Conservation (phyloP, 805 yeast species). For the Monosporozyma aquatica region DNA sequence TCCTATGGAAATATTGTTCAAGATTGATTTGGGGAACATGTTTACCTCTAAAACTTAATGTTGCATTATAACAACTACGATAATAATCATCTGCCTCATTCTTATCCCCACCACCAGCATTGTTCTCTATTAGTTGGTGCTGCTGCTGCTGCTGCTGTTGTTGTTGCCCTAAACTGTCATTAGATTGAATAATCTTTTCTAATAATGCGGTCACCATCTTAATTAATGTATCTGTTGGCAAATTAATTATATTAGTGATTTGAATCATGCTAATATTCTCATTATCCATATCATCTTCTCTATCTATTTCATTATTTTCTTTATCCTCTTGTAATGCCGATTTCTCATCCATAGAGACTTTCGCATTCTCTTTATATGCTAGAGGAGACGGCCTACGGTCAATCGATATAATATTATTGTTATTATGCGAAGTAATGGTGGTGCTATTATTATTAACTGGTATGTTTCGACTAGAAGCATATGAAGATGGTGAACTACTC, state of each 20-base stretch:
- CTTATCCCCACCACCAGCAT: neutral
- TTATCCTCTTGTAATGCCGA: neutral
- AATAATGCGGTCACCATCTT: conserved; percentile 78
- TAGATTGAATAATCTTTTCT: conserved; percentile 82
- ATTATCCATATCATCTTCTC: neutral
- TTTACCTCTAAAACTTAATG: conserved; percentile 89
- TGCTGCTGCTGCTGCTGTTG: too few relatives aligned
- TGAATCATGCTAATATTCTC: neutral
- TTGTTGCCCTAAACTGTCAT: conserved; percentile 38
- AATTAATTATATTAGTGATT: conserved; percentile 56
- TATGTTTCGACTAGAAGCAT: conserved; percentile 3
- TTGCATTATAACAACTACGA: conserved; percentile 37
- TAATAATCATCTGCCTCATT: neutral
- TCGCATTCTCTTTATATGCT: neutral
- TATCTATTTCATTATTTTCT: too few relatives aligned
- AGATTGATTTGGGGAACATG: conserved; percentile 93
- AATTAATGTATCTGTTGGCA: conserved; percentile 71
- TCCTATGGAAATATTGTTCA: conserved; percentile 81
- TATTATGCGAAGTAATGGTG: too few relatives aligned
- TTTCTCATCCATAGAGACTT: neutral
- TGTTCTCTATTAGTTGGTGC: too few relatives aligned
- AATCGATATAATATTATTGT: neutral
- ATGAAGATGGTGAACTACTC: conserved; percentile 14
- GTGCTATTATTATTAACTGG: neutral
- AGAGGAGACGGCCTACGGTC: conserved; percentile 2